Evolutionary conservation across 495 filamentous ascomycete genomes (phyloP), one percentile per base, ranked within the genome.

Genomic region (Cetradonia linearis): DNA sequence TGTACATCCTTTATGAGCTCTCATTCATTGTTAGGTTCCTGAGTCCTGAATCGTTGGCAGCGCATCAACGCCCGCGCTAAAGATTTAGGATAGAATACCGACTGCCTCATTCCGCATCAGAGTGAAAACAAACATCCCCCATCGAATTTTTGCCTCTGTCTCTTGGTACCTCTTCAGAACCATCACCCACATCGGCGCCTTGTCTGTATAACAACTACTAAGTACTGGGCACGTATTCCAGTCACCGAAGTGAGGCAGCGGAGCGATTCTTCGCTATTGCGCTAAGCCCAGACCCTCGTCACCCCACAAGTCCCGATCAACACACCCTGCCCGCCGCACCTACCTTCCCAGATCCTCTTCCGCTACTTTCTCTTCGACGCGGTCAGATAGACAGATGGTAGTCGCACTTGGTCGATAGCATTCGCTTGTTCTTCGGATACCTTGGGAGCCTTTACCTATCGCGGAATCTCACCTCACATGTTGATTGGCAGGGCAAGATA

Each of bases 401-500:
- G 37, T n/a, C 10, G 20, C 40, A 28, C 18, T 25, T 27, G 16
- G 48, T 53, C 61, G 55, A 54, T 62, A 62, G 55, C 46, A 54
- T 36, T 37, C 36, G 8, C 20, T 44, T 18, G 16, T 25, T 28
- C 9, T 44, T 33, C 11, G 36, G 20, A 37, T 23, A 11, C 23
- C n/a, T 58, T 30, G 7, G 11, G 44, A 38, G 38, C 36, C 40
- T 31, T 23, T 25, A 49, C 37, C 23, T 23, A 18, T 33, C 48
- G 33, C 42, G 13, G 11, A 20, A 14, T 28, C 33, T 16, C 25
- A 34, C 56, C 46, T 55, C 50, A 56, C 13, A 67, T 67, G 62
- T 40, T 58, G 34, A 52, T 33, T 56, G 36, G 40, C 42, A 60
- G 48, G 58, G 65, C 65, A 67, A 63, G 42, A 65, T 65, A 60